Evolutionary conservation across 257 asterid species (phyloP).

Genomic region (Scutellaria baicalensis): DNA sequence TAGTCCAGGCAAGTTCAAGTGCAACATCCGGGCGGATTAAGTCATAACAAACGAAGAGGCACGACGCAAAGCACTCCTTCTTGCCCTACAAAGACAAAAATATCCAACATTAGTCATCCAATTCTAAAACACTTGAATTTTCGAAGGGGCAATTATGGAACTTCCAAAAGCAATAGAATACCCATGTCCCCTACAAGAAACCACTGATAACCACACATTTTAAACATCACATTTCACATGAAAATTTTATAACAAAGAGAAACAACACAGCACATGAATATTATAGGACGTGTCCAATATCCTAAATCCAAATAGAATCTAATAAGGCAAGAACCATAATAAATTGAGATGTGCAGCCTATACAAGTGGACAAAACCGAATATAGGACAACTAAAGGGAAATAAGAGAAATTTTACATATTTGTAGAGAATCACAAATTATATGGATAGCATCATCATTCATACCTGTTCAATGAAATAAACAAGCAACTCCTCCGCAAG

Average conservation of each 20-base stretch:
- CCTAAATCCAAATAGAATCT: neutral
- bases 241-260: neutral
- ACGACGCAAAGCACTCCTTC: conserved; percentile 97
- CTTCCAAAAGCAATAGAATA: neutral
- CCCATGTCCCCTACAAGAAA: neutral
- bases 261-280: neutral
- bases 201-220: neutral
- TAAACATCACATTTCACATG: too few species aligned
- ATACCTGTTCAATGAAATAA: conserved; percentile 92
- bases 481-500: conserved; percentile 99
- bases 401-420: neutral
- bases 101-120: conserved; percentile 7
- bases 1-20: conserved; percentile 96
- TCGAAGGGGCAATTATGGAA: neutral
- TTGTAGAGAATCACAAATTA: neutral
- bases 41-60: conserved; percentile 97
- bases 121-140: neutral
- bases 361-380: neutral
- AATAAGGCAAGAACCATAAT: neutral
- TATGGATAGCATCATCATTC: neutral
- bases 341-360: neutral
- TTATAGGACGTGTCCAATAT: neutral
- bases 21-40: conserved; percentile 90
- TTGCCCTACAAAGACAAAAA: conserved; percentile 59
- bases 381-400: neutral